These are phyloP conservation scores for Schizophyllum amplum DNA, from an alignment of 1,284 basidiomycete genomes.

Conservation along the genomic window DNA sequence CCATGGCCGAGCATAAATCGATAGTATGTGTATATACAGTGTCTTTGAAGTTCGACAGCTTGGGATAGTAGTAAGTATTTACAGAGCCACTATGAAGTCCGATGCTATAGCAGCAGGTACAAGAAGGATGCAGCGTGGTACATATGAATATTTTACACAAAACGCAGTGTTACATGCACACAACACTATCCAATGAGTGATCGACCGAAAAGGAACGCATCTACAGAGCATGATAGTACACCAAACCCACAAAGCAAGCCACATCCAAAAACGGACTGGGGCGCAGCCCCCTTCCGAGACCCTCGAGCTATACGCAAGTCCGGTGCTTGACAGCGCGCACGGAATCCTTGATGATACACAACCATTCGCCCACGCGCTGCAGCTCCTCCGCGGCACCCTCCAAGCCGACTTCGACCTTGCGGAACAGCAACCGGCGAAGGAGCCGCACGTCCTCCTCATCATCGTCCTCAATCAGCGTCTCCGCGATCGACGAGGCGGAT, in stretches of 20 bases:
- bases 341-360: slow-evolving; percentile 54
- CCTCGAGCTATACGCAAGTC: slow-evolving; percentile 25
- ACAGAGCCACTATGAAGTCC: neutral
- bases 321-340: slow-evolving; percentile 46
- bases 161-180: neutral
- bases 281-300: too few species aligned
- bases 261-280: neutral
- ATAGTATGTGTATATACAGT: too few species aligned
- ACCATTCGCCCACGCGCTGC: slow-evolving; percentile 48
- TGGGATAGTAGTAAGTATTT: too few species aligned
- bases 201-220: neutral
- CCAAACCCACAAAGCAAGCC: neutral
- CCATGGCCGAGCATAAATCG: too few species aligned
- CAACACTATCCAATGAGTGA: neutral
- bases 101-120: neutral
- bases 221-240: neutral
- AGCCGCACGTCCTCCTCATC: slow-evolving; percentile 47
- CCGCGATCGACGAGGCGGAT: slow-evolving; percentile 27
- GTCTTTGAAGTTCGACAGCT: too few species aligned
- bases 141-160: neutral
- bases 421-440: slow-evolving; percentile 48
- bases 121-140: neutral
- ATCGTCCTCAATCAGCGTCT: slow-evolving; percentile 32
- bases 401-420: slow-evolving; percentile 52
- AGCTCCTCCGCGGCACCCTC: slow-evolving; percentile 57